Base-by-base conservation (phyloP, 192 early-diverging fungal genomes). In the Neocallimastix lanati region DNA sequence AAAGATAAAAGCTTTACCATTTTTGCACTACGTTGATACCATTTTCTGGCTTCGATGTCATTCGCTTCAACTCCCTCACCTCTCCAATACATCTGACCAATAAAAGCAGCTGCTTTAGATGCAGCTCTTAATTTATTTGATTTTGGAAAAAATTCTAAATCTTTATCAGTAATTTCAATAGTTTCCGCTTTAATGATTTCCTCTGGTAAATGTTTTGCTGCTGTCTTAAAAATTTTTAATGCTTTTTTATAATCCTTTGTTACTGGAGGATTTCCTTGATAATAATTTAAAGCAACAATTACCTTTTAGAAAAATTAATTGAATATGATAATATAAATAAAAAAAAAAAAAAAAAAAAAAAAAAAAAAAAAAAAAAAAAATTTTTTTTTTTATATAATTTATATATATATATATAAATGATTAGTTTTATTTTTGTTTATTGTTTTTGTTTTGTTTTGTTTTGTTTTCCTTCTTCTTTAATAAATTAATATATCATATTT, bases 11-110 rank as follows among this genome's bases (percentile, higher is more conserved):
- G n/a, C n/a, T 25, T 7, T 67, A 67, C 50, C 21, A 67, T 9
- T 78, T 84, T 80, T 0, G 89, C 89, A 16, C 94, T 95, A 11
- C 87, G 82, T 36, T 85, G 86, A 83, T 97, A 96, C 94, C 94
- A 99, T 58, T 84, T 76, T 4, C 89, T 77, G 9, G 97, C 97
- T 28, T 84, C 88, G 3, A 77, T 76, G 5, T 90, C 85, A 82
- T 93, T 85, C n/a, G 81, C 81, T 2, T 82, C 33, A 29, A 91
- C 91, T n/a, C 95, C 95, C 81, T 98, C 96, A 29, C 96, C 97
- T 30, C 97, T 89, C 91, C 90, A 89, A 82, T 93, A 91, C 96
- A 99, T 97, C 28, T 86, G 81, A 0, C 96, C 97, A 28, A 95
- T 80, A 83, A 91, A 90, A 11, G 92, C 92, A 13, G 94, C 92